Conservation (phyloP, 805 yeast species). For the Candida suzukii region DNA sequence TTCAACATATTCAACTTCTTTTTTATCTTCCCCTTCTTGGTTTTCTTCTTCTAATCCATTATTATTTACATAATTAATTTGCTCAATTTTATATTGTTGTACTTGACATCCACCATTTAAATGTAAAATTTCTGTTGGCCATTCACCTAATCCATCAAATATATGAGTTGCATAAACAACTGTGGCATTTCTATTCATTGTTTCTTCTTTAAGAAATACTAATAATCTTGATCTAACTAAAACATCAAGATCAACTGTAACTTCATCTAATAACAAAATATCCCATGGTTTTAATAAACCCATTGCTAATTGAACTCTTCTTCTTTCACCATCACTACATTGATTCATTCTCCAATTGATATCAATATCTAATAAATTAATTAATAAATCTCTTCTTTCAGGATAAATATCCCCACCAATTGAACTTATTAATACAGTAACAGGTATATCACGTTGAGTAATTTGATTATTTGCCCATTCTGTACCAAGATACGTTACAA, state of each 20-base stretch:
- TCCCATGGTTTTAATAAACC: constrained; percentile 91
- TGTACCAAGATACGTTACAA: constrained; percentile 77
- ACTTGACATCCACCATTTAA: constrained; percentile 56
- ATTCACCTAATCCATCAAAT: constrained; percentile 85
- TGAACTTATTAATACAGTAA: constrained; percentile 65
- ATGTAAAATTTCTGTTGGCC: constrained; percentile 86
- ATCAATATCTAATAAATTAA: constrained; percentile 79
- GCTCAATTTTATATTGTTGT: constrained; percentile 26
- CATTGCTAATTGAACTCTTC: constrained; percentile 92
- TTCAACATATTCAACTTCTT: constrained; percentile 11
- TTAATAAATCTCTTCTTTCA: constrained; percentile 70
- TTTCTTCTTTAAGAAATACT: constrained; percentile 66
- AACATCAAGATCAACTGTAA: constrained; percentile 94
- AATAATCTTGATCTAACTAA: constrained; percentile 74
- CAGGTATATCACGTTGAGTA: constrained; percentile 88
- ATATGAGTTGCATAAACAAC: constrained; percentile 94
- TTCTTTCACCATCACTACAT: constrained; percentile 90
- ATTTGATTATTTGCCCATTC: constrained; percentile 95
- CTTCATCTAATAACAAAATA: constrained; percentile 84
- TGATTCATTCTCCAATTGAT: constrained; percentile 87
- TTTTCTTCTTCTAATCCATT: constrained; percentile 8
- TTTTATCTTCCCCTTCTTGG: constrained; percentile 9
- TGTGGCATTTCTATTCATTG: constrained; percentile 59
- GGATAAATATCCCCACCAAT: constrained; percentile 71
- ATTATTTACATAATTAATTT: constrained; percentile 26